These are phyloP conservation scores for Pilasporangium apinafurcum DNA, from an alignment of 352 stramenopile genomes.

Conservation along the genomic window DNA sequence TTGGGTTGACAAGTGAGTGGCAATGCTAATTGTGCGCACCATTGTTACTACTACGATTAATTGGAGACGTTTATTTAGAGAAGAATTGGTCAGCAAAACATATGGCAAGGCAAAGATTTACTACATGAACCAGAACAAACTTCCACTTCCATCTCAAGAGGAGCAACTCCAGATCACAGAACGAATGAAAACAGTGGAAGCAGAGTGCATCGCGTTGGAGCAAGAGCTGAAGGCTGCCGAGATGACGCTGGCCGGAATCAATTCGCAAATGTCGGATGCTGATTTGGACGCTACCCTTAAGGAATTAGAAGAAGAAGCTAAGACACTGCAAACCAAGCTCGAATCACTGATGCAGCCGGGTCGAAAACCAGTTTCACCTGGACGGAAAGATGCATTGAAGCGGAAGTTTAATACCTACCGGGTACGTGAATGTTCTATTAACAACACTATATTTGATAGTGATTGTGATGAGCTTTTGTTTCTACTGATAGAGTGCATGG, in stretches of 20 bases:
- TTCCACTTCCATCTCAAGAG: slow-evolving; percentile 46
- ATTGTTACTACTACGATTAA: not conserved
- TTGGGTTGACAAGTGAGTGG: slow-evolving; percentile 46
- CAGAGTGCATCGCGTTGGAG: slow-evolving; percentile 36
- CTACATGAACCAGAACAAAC: slow-evolving; percentile 71
- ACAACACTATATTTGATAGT: no score
- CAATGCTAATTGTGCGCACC: not conserved
- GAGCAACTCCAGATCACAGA: slow-evolving; percentile 36
- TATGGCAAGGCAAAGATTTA: slow-evolving; percentile 84
- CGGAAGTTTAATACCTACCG: slow-evolving; percentile 57
- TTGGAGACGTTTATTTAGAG: slow-evolving; percentile 15
- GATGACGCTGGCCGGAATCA: slow-evolving; percentile 31
- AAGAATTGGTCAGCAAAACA: slow-evolving; percentile 58
- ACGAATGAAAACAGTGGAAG: slow-evolving; percentile 40
- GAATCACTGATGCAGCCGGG: slow-evolving; percentile 32
- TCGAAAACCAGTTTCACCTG: slow-evolving; percentile 40
- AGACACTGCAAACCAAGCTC: slow-evolving; percentile 34
- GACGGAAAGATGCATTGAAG: slow-evolving; percentile 56
- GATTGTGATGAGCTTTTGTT: not conserved
- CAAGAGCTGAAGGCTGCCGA: slow-evolving; percentile 56
- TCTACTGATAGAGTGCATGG: slow-evolving; percentile 56
- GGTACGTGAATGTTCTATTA: slow-evolving; percentile 16
- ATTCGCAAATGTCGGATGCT: slow-evolving; percentile 57
- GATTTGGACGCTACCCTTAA: slow-evolving; percentile 48
- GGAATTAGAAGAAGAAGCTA: slow-evolving; percentile 33